Base-by-base conservation (phyloP, 2,329 filamentous ascomycete species). In the Anthostomella pinea region DNA sequence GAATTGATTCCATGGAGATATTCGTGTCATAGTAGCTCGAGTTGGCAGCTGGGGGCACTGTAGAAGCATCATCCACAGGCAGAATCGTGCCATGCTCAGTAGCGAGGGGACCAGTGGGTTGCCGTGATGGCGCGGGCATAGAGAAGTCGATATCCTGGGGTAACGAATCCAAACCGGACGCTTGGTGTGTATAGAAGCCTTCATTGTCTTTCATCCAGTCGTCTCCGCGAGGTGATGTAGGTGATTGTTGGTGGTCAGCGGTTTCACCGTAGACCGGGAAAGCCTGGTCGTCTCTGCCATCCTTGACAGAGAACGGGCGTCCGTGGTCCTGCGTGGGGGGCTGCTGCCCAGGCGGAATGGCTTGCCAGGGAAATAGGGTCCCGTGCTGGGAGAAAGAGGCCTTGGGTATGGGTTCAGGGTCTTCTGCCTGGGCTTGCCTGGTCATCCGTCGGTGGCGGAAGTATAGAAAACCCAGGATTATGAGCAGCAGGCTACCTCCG, bases 11-110 rank as follows among this genome's bases (percentile, higher is more conserved):
- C 52, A 61, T 57, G 8, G 56, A 54, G 38, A 61, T 56, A 20
- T 49, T 51, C 21, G 48, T 46, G 43, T 61, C 57, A 41, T 61
- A 61, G 45, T 61, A 61, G 39, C 52, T 57, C 15, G 46, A 49
- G 39, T 59, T 59, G 22, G 58, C 58, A 34, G 57, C 57, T 29
- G 49, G 51, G 14, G 49, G 46, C 26, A 37, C 46, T 16, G 49
- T 41, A 8, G 45, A 41, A 28, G 38, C 49, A 48, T 48, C 42
- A 11, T 46, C 36, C 15, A 43, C 36, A 30, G 53, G 40, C 18
- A 37, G 37, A 21, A 38, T 41, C 24, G 38, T n/a, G n/a, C 35
- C 30, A 25, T 34, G 41, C 29, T 43, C 48, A 35, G 45, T 41
- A 21, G 43, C 33, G 16, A 34, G 29, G 19, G 54, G 42, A 33